Percentiles rank a stretch among this genome's conserved stretches.
Conservation (phyloP, 2,329 filamentous ascomycete species). For the Fusarium cicatricum region DNA sequence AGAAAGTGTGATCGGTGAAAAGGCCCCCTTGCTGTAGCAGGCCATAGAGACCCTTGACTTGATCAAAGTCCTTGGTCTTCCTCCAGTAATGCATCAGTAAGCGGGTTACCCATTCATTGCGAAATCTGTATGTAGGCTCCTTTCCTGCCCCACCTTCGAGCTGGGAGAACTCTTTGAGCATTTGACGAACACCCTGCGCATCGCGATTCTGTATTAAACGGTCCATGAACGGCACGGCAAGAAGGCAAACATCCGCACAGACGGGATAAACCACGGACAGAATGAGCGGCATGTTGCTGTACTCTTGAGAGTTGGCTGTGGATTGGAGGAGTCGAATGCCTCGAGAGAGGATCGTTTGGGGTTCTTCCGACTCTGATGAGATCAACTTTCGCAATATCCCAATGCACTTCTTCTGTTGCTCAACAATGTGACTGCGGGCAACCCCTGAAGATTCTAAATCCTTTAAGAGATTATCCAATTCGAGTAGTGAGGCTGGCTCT, state of each 20-base stretch:
- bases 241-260: conserved; percentile 35
- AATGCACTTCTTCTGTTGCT: conserved; percentile 25
- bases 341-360: conserved; percentile 20
- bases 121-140: conserved; percentile 5
- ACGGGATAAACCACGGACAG: conserved; percentile 35
- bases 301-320: conserved; percentile 22
- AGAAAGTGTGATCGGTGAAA: conserved; percentile 30
- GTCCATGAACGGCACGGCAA: conserved; percentile 38
- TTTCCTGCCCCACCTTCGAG: conserved; percentile 4
- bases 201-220: conserved; percentile 23
- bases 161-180: conserved; percentile 25
- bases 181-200: conserved; percentile 19
- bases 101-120: conserved; percentile 34
- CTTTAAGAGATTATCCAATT: conserved; percentile 21
- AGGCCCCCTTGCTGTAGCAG: conserved; percentile 43
- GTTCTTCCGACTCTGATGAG: conserved; percentile 17
- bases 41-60: conserved; percentile 40
- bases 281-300: conserved; percentile 27
- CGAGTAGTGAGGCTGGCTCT: not conserved
- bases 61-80: conserved; percentile 32
- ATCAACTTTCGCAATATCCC: conserved; percentile 29
- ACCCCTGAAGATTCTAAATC: conserved; percentile 16
- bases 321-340: conserved; percentile 40
- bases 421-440: not conserved
- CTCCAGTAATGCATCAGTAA: conserved; percentile 40